Evolutionary conservation across 331 rosid species (phyloP).

Genomic region (Dryas integrifolia): DNA sequence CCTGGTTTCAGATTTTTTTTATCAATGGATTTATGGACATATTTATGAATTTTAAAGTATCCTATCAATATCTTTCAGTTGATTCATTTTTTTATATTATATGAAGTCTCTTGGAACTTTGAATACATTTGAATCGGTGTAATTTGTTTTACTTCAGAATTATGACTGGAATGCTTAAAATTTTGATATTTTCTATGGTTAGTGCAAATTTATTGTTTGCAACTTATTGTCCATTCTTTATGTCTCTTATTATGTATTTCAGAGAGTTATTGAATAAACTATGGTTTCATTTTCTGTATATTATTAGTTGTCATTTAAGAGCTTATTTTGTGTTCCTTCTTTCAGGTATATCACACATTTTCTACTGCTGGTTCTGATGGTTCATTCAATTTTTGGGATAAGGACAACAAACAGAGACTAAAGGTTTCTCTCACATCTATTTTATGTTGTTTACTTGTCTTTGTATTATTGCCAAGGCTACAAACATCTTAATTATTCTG

Average conservation of each 20-base stretch:
- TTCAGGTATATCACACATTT: constrained; percentile 88
- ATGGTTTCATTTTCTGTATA: constrained; percentile 21
- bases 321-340: constrained; percentile 12
- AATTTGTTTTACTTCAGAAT: neutral
- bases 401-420: constrained; percentile 95
- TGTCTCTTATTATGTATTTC: neutral
- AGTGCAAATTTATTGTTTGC: neutral
- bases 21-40: no score
- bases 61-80: no score
- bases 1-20: no score
- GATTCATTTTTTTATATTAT: no score
- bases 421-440: constrained; percentile 45
- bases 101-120: no score
- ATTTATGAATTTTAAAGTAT: no score
- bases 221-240: neutral
- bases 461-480: neutral
- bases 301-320: neutral
- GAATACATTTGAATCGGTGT: no score
- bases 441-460: neutral
- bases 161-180: neutral
- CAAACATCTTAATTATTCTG: neutral
- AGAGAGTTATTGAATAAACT: neutral
- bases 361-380: constrained; percentile 98
- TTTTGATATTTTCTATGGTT: neutral
- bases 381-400: constrained; percentile 95